Percentiles rank a stretch among this genome's conserved stretches.
phyloP scores from a whole-genome alignment of 116 monocot genomes.

The Posidonia oceanica region DNA sequence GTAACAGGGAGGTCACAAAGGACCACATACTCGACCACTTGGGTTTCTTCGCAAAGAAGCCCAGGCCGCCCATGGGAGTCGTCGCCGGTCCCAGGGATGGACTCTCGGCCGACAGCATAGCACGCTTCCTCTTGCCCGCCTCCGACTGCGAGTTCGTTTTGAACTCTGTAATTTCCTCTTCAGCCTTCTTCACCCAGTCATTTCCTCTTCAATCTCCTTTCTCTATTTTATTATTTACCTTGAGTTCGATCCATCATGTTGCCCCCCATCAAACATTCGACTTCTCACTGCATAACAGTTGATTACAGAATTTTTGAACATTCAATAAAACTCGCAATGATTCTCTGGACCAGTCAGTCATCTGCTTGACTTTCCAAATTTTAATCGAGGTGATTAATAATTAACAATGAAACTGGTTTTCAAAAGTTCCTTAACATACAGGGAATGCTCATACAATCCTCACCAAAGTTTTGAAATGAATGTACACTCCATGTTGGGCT shows the following conservation, averaged over 20 bases:
- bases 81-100: conserved; percentile 90
- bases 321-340: too few relatives aligned
- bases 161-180: conserved; percentile 35
- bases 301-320: too few relatives aligned
- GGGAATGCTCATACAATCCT: too few relatives aligned
- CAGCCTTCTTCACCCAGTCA: background rate
- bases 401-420: too few relatives aligned
- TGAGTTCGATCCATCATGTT: background rate
- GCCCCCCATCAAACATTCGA: background rate
- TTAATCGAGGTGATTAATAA: too few relatives aligned
- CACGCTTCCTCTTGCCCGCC: conserved; percentile 73
- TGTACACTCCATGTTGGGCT: too few relatives aligned
- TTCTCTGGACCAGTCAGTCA: too few relatives aligned
- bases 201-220: background rate
- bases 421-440: too few relatives aligned
- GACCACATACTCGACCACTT: conserved; percentile 85
- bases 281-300: too few relatives aligned
- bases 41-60: conserved; percentile 63
- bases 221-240: background rate
- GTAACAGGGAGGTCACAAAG: conserved; percentile 86
- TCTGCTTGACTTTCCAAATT: too few relatives aligned
- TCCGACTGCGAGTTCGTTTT: conserved; percentile 84
- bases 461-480: too few relatives aligned
- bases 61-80: conserved; percentile 59
- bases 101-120: conserved; percentile 73